Base-by-base conservation (phyloP, 441 rosid genomes). In the Bruguiera hainesii region DNA sequence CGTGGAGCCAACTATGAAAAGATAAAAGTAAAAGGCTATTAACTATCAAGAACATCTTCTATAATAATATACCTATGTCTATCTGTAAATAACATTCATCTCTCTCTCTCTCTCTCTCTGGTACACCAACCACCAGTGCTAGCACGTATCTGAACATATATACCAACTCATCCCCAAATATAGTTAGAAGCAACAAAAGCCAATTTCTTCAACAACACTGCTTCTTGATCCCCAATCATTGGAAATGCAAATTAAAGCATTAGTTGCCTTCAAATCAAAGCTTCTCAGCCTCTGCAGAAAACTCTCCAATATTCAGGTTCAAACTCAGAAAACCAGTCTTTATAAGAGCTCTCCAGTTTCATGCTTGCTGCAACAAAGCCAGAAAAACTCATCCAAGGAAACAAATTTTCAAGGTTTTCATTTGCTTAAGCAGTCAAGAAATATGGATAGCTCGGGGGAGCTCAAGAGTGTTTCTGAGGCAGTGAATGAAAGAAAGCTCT, bases 201-300 rank as follows among this genome's bases (percentile, higher is more conserved):
- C 62, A 59, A 18, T 73, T 75, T 48, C 85, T 72, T 73, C 72
- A 39, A 64, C 20, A 3, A 50, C 66, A 42, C 71, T 76, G 61
- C 70, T 5, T 7, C 26, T 58, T 15, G 3, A 18, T 15, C 42
- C 26, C 10, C 69, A 75, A 83, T 75, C 74, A 78, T 73, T 64
- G 28, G 35, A 70, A 18, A 81, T 74, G 84, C 81, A 82, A 84
- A 69, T 80, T 76, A 88, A 86, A 78, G 74, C 85, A 79, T 76
- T 85, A 30, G 67, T 76, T 80, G 75, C 83, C 90, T 83, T 85
- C 60, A 80, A 70, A 79, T 73, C 84, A 74, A 88, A 87, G 91
- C 79, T 85, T 85, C 70, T 84, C n/a, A 78, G 37, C 8, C 84
- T 84, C 68, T 83, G 83, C 80, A 84, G 60, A 71, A 83, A 76